Base-by-base conservation (phyloP, 495 filamentous ascomycete species). In the Talaromyces ruber region DNA sequence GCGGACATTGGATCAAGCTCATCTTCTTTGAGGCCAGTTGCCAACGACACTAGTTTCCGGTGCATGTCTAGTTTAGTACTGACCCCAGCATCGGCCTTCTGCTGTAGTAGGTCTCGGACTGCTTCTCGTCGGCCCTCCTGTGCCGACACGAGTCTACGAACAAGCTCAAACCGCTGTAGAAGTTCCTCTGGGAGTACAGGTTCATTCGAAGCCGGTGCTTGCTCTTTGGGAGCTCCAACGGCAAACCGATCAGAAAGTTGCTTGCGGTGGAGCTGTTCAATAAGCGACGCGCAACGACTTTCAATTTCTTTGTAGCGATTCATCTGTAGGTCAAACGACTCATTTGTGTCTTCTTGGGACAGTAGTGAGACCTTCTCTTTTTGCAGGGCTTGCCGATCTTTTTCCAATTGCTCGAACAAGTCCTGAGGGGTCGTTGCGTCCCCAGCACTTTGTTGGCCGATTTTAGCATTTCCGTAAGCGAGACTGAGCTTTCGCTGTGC, bases 41-140 rank as follows among this genome's bases (percentile, higher is more conserved):
- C 78, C 53, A 81, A 69, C 43, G 77, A 71, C n/a, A 82, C 79
- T 11, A 84, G 72, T 63, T 75, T 81, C 61, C 80, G 75, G 61
- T 82, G 81, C 55, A 79, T 72, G 56, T 82, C 79, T 26, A 77
- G 77, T 61, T 79, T 81, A 62, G 80, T 79, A 62, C 79, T 82
- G 29, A 79, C 74, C 58, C 72, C 81, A 26, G 72, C 78, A 70
- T 77, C 78, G 5, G 73, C 78, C 51, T 79, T 78, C 47, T 79
- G 78, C 63, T 78, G 74, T 4, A 70, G 66, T n/a, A 81, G 72
- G 26, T 79, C 74, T 22, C 69, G 70, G 22, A 84, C 76, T 6
- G 77, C 70, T 4, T 66, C 64, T 14, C 72, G 74, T 14, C 80
- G 75, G 14, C 64, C 71, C 51, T 75, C 74, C 61, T 81, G 76